These are phyloP conservation scores for Mimosa bimucronata DNA, from an alignment of 306 rosid species.

Conservation along the genomic window DNA sequence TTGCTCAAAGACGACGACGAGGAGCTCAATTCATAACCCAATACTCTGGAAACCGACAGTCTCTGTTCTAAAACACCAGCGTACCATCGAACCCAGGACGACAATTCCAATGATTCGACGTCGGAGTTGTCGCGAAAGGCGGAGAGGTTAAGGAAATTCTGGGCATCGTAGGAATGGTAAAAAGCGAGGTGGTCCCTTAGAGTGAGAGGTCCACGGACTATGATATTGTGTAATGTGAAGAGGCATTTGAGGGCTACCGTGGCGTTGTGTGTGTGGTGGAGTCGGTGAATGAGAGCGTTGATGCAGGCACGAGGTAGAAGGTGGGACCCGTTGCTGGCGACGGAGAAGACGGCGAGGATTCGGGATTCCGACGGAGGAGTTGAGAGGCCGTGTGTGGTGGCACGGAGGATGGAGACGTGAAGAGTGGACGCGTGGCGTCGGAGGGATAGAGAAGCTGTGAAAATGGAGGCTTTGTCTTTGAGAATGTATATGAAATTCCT, in stretches of 20 bases:
- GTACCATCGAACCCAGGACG: constrained; percentile 89
- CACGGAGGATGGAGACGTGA: constrained; percentile 59
- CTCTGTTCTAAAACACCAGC: constrained; percentile 62
- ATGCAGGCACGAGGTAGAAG: constrained; percentile 55
- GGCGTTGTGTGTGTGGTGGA: constrained; percentile 63
- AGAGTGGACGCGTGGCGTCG: constrained; percentile 56
- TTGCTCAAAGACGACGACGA: too few relatives aligned
- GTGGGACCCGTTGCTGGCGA: constrained; percentile 37
- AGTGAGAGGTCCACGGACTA: constrained; percentile 50
- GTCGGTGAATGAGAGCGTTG: constrained; percentile 70
- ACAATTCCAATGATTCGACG: constrained; percentile 42
- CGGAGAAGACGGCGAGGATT: constrained; percentile 56
- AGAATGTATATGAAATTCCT: constrained; percentile 44
- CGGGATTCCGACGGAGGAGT: constrained; percentile 54
- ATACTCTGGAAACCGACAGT: constrained; percentile 45
- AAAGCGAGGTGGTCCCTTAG: constrained; percentile 56
- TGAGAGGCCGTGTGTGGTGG: constrained; percentile 70
- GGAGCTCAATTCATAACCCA: constrained; percentile 45
- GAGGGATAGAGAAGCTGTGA: constrained; percentile 59
- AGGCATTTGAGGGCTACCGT: constrained; percentile 85
- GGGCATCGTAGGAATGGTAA: constrained; percentile 72
- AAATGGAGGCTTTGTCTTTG: constrained; percentile 73
- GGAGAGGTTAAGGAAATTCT: constrained; percentile 68
- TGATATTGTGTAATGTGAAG: constrained; percentile 61
- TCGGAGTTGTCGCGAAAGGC: constrained; percentile 65